Conservation (phyloP, 805 yeast species). For the Debaryomyces prosopidis region DNA sequence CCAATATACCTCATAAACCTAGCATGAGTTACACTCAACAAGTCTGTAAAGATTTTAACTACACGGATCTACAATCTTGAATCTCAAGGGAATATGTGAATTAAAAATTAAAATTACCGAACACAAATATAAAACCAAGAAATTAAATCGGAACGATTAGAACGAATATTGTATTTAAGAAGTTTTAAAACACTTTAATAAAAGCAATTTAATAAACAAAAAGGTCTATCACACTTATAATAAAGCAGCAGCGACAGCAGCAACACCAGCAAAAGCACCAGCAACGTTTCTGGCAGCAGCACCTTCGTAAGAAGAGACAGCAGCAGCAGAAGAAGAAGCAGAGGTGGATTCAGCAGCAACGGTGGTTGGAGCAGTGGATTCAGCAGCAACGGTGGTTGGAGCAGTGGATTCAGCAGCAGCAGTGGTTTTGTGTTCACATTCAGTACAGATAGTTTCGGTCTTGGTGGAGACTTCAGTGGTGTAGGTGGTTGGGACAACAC, state of each 20-base stretch:
- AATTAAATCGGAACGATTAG: neutral
- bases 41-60: no score
- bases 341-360: neutral
- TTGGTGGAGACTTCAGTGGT: conserved; percentile 7
- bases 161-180: neutral
- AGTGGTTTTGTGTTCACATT: neutral
- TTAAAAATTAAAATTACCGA: neutral
- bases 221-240: conserved; percentile 28
- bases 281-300: conserved; percentile 46
- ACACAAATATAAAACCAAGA: neutral
- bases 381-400: conserved; percentile 10
- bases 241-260: conserved; percentile 51
- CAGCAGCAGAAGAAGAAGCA: conserved; percentile 13
- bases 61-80: no score
- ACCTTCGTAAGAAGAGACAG: conserved; percentile 27
- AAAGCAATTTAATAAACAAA: neutral
- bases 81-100: neutral
- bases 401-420: conserved; percentile 8
- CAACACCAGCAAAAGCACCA: conserved; percentile 54
- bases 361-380: conserved; percentile 14
- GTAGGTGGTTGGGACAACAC: conserved; percentile 61
- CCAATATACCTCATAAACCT: no score
- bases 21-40: no score
- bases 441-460: neutral
- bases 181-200: neutral